A percentile compares a stretch with the other conserved stretches of the same genome.
Evolutionary conservation across 2,329 filamentous ascomycete species (phyloP).

Genomic region (Hysterium pulicare): DNA sequence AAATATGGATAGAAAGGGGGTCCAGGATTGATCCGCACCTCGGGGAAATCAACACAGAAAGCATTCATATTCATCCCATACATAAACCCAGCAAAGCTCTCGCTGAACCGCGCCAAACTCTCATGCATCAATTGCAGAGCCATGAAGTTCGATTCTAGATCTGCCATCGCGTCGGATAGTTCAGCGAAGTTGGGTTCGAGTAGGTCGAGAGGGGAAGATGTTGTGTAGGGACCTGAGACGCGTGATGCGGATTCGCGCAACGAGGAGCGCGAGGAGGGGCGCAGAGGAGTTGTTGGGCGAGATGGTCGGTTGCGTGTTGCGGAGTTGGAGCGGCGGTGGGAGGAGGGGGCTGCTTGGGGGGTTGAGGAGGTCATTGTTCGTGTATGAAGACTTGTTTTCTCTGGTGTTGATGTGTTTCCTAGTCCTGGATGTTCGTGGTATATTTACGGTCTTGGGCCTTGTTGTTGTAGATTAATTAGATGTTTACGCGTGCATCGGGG

Average conservation of each 20-base stretch:
- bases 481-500: too few relatives aligned
- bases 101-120: constrained; percentile 85
- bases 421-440: too few relatives aligned
- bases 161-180: constrained; percentile 87
- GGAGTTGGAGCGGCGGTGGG: constrained; percentile 47
- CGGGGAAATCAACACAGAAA: constrained; percentile 95
- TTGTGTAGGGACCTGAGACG: constrained; percentile 44
- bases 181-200: constrained; percentile 92
- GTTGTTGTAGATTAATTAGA: constrained; percentile 1
- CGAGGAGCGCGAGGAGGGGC: constrained; percentile 84
- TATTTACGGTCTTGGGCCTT: background rate
- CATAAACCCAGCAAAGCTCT: constrained; percentile 92
- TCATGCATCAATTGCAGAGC: constrained; percentile 97
- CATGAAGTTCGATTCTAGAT: constrained; percentile 96
- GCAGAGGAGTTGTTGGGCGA: constrained; percentile 86
- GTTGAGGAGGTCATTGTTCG: constrained; percentile 18
- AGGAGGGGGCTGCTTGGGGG: constrained; percentile 16
- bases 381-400: background rate
- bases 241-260: constrained; percentile 58
- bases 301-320: constrained; percentile 55
- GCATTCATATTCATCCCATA: constrained; percentile 99
- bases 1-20: background rate
- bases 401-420: too few relatives aligned
- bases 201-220: constrained; percentile 68
- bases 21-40: constrained; percentile 60